Evolutionary conservation across 106 monocot genomes (phyloP).

Genomic region (Vanilla planifolia): DNA sequence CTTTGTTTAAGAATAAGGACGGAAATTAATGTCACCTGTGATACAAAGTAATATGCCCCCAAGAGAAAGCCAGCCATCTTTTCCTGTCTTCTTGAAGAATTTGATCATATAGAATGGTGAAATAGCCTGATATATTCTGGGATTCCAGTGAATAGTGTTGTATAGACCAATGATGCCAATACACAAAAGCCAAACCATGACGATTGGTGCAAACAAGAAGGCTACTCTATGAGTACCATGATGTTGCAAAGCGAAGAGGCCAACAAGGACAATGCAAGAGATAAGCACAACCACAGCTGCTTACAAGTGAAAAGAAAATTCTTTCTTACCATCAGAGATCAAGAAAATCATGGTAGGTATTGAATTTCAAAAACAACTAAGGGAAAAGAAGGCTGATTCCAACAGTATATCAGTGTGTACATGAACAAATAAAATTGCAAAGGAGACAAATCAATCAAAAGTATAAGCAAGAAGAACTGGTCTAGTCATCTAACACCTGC

Average conservation of each 20-base stretch:
- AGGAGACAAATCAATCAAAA: too few species aligned
- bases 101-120: constrained; percentile 34
- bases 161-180: constrained; percentile 50
- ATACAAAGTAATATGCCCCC: constrained; percentile 71
- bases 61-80: constrained; percentile 51
- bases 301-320: too few species aligned
- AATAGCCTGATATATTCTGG: constrained; percentile 45
- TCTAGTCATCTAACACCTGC: too few species aligned
- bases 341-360: too few species aligned
- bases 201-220: constrained; percentile 69
- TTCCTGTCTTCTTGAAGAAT: constrained; percentile 33
- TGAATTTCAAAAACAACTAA: too few species aligned
- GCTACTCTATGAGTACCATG: constrained; percentile 63
- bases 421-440: too few species aligned
- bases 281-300: constrained; percentile 52
- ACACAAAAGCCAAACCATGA: constrained; percentile 55
- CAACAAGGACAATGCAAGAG: constrained; percentile 45
- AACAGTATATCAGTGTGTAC: too few species aligned
- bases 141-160: constrained; percentile 56
- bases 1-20: too few species aligned
- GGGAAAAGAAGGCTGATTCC: too few species aligned
- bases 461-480: too few species aligned
- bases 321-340: too few species aligned
- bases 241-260: constrained; percentile 59
- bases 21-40: constrained; percentile 22